Percentiles rank a stretch among this genome's conserved stretches.
Conservation (phyloP, 176 grass and related monocot genomes). For the Miscanthus lutarioriparius region DNA sequence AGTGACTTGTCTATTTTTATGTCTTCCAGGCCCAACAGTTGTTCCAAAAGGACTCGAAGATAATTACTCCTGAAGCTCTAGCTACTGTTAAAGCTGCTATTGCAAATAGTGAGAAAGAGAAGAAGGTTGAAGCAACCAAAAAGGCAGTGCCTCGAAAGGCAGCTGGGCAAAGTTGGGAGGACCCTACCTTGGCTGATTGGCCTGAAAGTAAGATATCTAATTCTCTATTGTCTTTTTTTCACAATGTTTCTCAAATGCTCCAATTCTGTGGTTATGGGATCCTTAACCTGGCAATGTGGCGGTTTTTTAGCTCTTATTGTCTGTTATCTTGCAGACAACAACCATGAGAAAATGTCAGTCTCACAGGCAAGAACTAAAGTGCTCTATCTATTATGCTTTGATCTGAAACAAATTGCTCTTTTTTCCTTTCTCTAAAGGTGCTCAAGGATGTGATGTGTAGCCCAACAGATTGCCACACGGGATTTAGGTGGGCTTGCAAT, state of each 20-base stretch:
- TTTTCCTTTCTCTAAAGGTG: slow-evolving; percentile 56
- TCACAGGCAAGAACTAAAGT: slow-evolving; percentile 37
- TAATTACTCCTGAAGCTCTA: slow-evolving; percentile 61
- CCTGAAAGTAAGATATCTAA: slow-evolving; percentile 68
- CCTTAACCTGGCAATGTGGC: slow-evolving; percentile 11
- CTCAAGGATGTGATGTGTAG: slow-evolving; percentile 51
- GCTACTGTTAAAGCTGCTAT: slow-evolving; percentile 70
- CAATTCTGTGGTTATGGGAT: slow-evolving; percentile 8
- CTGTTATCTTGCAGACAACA: slow-evolving; percentile 13
- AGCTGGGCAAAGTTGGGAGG: slow-evolving; percentile 82
- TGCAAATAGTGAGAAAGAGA: slow-evolving; percentile 48
- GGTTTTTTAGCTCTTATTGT: background rate
- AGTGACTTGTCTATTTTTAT: background rate
- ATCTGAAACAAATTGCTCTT: slow-evolving; percentile 45
- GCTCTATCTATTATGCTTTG: slow-evolving; percentile 1
- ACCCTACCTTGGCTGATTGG: slow-evolving; percentile 74
- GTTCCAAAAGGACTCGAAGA: slow-evolving; percentile 69
- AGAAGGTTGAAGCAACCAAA: slow-evolving; percentile 55
- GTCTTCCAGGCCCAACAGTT: slow-evolving; percentile 50
- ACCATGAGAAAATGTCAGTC: slow-evolving; percentile 13
- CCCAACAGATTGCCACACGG: slow-evolving; percentile 31
- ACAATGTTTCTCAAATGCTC: background rate
- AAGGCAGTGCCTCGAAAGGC: slow-evolving; percentile 75
- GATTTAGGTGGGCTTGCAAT: slow-evolving; percentile 65
- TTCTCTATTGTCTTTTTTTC: slow-evolving; percentile 6